These are phyloP conservation scores for Solanum hybrid DNA, from an alignment of 305 asterid genomes.

Conservation along the genomic window DNA sequence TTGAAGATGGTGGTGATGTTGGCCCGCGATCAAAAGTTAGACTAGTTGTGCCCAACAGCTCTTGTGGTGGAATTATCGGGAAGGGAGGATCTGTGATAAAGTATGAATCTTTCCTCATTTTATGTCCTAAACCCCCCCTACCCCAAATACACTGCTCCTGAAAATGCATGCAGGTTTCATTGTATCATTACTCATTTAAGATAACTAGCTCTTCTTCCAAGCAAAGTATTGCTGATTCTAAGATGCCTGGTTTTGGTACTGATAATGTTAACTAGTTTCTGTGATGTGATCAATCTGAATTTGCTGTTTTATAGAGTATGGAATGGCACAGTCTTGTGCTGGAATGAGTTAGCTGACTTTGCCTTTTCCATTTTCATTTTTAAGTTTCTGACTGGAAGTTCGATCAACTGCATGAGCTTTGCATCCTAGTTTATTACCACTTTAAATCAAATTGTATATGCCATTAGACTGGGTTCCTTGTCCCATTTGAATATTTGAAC, in stretches of 20 bases:
- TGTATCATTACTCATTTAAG: background rate
- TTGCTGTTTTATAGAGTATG: background rate
- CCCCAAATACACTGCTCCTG: background rate
- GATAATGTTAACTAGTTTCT: background rate
- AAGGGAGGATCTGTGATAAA: slow-evolving; percentile 83
- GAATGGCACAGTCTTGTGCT: background rate
- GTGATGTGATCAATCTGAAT: background rate
- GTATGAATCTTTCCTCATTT: slow-evolving; percentile 27
- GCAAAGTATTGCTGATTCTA: background rate
- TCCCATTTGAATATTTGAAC: background rate
- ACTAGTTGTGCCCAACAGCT: slow-evolving; percentile 87
- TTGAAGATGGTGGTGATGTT: slow-evolving; percentile 54
- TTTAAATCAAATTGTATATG: background rate
- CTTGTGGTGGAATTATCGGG: slow-evolving; percentile 97
- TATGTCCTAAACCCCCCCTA: background rate
- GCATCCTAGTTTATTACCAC: background rate
- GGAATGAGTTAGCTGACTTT: background rate
- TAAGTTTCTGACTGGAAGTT: background rate
- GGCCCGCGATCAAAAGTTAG: slow-evolving; percentile 63
- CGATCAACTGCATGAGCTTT: background rate
- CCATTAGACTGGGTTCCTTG: background rate
- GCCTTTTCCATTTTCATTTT: background rate
- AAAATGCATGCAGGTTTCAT: background rate
- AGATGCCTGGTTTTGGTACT: background rate
- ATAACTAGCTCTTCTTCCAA: background rate